Percentiles rank a stretch among this genome's conserved stretches.
These are phyloP conservation scores for Spathaspora jeffriesii DNA, from an alignment of 1,139 yeast genomes.

Conservation along the genomic window DNA sequence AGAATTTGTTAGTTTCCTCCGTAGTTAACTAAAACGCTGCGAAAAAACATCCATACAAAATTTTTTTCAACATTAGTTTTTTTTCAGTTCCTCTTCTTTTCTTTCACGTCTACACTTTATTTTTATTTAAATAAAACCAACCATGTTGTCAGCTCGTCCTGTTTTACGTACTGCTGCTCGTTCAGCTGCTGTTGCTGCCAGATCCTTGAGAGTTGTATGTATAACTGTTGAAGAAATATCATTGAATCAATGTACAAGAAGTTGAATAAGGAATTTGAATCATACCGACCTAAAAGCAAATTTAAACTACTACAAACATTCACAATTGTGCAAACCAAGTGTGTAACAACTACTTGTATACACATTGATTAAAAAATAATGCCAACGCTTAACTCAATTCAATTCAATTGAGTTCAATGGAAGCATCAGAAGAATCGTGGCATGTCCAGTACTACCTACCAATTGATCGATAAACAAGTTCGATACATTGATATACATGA, in stretches of 20 bases:
- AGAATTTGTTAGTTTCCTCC: constrained; percentile 1
- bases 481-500: background rate
- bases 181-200: constrained; percentile 69
- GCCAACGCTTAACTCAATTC: background rate
- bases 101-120: constrained; percentile 5
- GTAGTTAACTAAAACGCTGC: background rate
- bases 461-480: background rate
- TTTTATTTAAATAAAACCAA: constrained; percentile 13
- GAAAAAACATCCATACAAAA: constrained; percentile 3
- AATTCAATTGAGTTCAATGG: background rate
- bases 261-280: background rate
- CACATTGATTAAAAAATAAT: background rate
- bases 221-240: constrained; percentile 13
- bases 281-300: background rate
- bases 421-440: background rate
- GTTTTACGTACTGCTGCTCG: constrained; percentile 82
- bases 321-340: constrained; percentile 1
- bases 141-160: constrained; percentile 82
- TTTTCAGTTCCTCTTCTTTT: constrained; percentile 13
- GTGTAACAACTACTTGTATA: background rate
- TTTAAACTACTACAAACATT: background rate
- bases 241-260: background rate
- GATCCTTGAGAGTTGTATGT: constrained; percentile 68
- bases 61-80: constrained; percentile 10
- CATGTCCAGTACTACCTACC: background rate